phyloP scores from a whole-genome alignment of 179 eudicot genomes.

The Pouteria campechiana region DNA sequence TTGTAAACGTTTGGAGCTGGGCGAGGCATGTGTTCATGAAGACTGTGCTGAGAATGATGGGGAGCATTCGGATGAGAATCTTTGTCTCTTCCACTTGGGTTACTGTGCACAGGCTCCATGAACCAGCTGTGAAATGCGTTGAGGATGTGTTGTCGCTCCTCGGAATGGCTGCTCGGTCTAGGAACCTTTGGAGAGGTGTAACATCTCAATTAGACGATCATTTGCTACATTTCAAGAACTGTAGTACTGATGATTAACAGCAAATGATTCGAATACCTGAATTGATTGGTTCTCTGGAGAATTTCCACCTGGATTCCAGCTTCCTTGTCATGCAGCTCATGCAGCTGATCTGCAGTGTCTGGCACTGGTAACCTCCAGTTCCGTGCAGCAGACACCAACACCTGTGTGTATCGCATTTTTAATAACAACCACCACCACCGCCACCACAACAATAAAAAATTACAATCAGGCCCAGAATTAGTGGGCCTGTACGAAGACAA shows the following conservation, averaged over 20 bases:
- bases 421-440: too few relatives aligned
- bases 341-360: constrained; percentile 19
- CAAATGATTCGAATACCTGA: too few relatives aligned
- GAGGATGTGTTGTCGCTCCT: constrained; percentile 7
- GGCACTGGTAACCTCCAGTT: constrained; percentile 31
- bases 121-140: constrained; percentile 1
- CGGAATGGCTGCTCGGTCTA: constrained; percentile 68
- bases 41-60: constrained; percentile 63
- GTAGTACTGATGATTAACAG: too few relatives aligned
- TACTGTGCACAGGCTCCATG: constrained; percentile 48
- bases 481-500: too few relatives aligned
- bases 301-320: constrained; percentile 14
- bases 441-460: too few relatives aligned
- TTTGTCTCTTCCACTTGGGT: constrained; percentile 85
- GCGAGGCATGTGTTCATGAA: constrained; percentile 77
- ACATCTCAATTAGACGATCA: too few relatives aligned
- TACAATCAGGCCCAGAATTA: too few relatives aligned
- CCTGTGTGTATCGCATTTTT: too few relatives aligned
- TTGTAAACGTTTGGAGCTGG: constrained; percentile 67
- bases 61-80: constrained; percentile 53
- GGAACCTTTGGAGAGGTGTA: constrained; percentile 22
- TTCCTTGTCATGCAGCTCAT: constrained; percentile 24
- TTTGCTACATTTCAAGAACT: too few relatives aligned
- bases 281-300: constrained; percentile 30
- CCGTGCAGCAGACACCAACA: constrained; percentile 28